A percentile compares a stretch with the other conserved stretches of the same genome.
phyloP scores from a whole-genome alignment of 179 eudicot species.

The Silene vulgaris region DNA sequence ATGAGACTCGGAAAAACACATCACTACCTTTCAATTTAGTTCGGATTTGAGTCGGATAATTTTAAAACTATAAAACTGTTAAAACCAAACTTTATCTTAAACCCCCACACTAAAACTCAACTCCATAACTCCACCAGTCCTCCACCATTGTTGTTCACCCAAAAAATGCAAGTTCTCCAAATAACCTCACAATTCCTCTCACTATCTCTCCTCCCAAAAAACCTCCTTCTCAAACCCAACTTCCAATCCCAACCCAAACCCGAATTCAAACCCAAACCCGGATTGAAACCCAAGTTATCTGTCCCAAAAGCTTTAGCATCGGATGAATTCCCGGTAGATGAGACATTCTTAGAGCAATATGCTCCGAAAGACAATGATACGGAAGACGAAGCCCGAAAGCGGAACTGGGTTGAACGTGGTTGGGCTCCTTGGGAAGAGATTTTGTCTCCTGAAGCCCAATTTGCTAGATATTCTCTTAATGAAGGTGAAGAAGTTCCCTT shows the following conservation, averaged over 20 bases:
- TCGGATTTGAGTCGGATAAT: no score
- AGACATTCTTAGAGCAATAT: constrained; percentile 61
- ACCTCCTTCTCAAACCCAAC: constrained; percentile 16
- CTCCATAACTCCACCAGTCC: neutral
- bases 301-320: constrained; percentile 36
- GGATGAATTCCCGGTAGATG: constrained; percentile 81
- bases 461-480: constrained; percentile 62
- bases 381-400: constrained; percentile 71
- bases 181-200: constrained; percentile 27
- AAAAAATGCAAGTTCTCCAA: constrained; percentile 45
- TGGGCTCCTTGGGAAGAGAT: constrained; percentile 99
- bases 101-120: neutral
- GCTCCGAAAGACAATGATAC: constrained; percentile 55
- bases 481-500: constrained; percentile 88
- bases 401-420: constrained; percentile 79
- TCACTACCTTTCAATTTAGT: no score
- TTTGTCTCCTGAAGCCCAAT: constrained; percentile 72
- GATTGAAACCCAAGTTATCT: neutral
- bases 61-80: neutral
- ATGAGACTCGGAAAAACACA: no score
- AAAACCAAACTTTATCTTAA: constrained; percentile 7
- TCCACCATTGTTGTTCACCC: neutral
- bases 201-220: constrained; percentile 31
- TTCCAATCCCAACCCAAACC: neutral
- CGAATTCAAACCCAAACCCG: neutral